phyloP scores from a whole-genome alignment of 2,329 filamentous ascomycete genomes.

The Canariomyces notabilis region DNA sequence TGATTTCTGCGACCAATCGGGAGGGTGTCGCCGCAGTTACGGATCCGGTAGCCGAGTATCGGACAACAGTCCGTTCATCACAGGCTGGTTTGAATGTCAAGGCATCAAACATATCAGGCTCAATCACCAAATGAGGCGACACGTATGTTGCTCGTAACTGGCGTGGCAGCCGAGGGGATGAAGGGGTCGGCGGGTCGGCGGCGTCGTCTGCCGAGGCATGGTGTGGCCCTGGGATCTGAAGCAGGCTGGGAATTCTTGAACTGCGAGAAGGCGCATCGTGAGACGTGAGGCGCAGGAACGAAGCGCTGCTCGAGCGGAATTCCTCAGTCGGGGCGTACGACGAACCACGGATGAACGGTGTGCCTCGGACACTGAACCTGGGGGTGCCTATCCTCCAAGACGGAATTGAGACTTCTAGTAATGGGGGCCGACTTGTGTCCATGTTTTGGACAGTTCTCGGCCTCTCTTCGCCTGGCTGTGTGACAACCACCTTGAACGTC shows the following conservation, averaged over 20 bases:
- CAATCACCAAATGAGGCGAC: conserved; percentile 49
- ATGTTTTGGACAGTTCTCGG: conserved; percentile 60
- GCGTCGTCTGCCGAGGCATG: conserved; percentile 26
- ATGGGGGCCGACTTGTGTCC: conserved; percentile 41
- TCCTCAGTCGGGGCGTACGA: conserved; percentile 74
- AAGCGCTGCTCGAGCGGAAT: conserved; percentile 56
- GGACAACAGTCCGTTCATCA: conserved; percentile 76
- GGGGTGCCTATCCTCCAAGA: conserved; percentile 80
- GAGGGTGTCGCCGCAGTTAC: conserved; percentile 88
- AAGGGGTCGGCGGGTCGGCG: conserved; percentile 28
- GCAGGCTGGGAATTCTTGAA: conserved; percentile 35
- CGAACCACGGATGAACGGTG: conserved; percentile 74
- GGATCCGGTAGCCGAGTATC: conserved; percentile 66
- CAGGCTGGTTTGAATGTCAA: conserved; percentile 73
- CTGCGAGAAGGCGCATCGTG: conserved; percentile 30
- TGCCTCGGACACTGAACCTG: conserved; percentile 71
- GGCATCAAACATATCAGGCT: conserved; percentile 75
- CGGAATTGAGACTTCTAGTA: conserved; percentile 72
- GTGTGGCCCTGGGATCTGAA: conserved; percentile 35
- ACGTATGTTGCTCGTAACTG: conserved; percentile 43
- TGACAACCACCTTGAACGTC: conserved; percentile 75
- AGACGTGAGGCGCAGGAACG: conserved; percentile 39
- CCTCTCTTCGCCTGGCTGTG: conserved; percentile 59
- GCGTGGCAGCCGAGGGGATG: conserved; percentile 38
- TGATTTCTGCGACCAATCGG: conserved; percentile 91